Evolutionary conservation across 805 yeast species (phyloP).

Genomic region (Spathaspora gorwiae): DNA sequence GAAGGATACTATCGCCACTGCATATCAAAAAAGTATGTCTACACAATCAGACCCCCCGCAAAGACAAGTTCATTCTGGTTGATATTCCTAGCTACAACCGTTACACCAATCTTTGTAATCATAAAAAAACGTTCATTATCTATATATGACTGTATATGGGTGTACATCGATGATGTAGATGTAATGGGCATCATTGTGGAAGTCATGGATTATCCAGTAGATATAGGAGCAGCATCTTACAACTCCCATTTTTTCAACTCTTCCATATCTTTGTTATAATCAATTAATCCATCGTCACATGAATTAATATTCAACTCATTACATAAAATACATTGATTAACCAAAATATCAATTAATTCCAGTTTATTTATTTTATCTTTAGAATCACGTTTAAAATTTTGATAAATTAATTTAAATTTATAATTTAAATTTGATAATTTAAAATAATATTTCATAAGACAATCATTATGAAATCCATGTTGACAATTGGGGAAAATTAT

Average conservation of each 20-base stretch:
- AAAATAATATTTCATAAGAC: conserved; percentile 61
- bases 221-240: not conserved
- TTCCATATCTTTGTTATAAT: conserved; percentile 6
- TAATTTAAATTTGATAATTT: conserved; percentile 56
- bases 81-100: too few species aligned
- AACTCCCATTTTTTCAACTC: conserved; percentile 3
- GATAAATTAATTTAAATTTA: conserved; percentile 58
- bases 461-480: conserved; percentile 86
- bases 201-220: too few species aligned
- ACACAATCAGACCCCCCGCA: too few species aligned
- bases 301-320: conserved; percentile 67
- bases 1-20: too few species aligned
- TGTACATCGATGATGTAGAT: too few species aligned
- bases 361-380: conserved; percentile 29
- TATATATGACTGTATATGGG: too few species aligned
- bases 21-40: too few species aligned
- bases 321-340: conserved; percentile 70
- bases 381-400: conserved; percentile 45
- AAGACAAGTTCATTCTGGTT: too few species aligned
- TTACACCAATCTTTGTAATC: too few species aligned
- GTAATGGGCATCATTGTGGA: too few species aligned
- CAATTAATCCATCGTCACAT: conserved; percentile 61
- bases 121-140: too few species aligned
- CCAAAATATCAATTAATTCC: conserved; percentile 57
- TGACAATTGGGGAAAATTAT: conserved; percentile 78